Percentiles rank a stretch among this genome's conserved stretches.
Conservation (phyloP, 2,329 filamentous ascomycete genomes). For the Metarhizium brunneum region DNA sequence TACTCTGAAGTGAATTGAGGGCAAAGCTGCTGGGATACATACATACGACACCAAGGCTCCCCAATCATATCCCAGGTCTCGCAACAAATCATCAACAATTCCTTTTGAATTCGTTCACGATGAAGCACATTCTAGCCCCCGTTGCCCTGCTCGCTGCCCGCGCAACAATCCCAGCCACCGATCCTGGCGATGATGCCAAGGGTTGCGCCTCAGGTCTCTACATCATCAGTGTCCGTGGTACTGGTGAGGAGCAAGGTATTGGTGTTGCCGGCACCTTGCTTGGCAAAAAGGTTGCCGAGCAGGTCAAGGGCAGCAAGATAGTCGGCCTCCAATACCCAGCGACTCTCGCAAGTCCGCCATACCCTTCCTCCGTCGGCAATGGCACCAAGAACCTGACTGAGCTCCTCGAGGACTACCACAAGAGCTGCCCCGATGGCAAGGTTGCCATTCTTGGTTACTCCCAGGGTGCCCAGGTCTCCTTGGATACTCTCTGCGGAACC, state of each 20-base stretch:
- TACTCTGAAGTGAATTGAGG: not conserved
- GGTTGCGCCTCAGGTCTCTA: slow-evolving; percentile 28
- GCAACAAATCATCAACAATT: not conserved
- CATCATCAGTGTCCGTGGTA: slow-evolving; percentile 31
- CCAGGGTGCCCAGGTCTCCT: slow-evolving; percentile 30
- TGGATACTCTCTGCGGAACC: slow-evolving; percentile 29
- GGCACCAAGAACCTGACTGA: slow-evolving; percentile 22
- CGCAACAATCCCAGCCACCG: slow-evolving; percentile 14
- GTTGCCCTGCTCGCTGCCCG: slow-evolving; percentile 8
- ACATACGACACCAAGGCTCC: no score
- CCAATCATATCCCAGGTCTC: not conserved
- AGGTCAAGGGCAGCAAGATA: slow-evolving; percentile 24
- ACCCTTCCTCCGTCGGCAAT: slow-evolving; percentile 24
- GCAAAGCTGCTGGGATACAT: not conserved
- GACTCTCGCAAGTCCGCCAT: slow-evolving; percentile 19
- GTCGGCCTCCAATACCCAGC: slow-evolving; percentile 30
- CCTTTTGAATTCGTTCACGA: not conserved
- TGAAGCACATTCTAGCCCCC: slow-evolving; percentile 7
- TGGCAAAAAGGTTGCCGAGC: slow-evolving; percentile 21
- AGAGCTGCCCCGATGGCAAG: slow-evolving; percentile 28
- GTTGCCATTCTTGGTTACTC: slow-evolving; percentile 33
- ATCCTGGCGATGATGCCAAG: slow-evolving; percentile 14
- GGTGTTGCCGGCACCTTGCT: slow-evolving; percentile 23
- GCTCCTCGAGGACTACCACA: slow-evolving; percentile 21
- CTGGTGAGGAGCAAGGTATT: slow-evolving; percentile 22